These are phyloP conservation scores for Petunia axillaris DNA, from an alignment of 257 asterid genomes.

Conservation along the genomic window DNA sequence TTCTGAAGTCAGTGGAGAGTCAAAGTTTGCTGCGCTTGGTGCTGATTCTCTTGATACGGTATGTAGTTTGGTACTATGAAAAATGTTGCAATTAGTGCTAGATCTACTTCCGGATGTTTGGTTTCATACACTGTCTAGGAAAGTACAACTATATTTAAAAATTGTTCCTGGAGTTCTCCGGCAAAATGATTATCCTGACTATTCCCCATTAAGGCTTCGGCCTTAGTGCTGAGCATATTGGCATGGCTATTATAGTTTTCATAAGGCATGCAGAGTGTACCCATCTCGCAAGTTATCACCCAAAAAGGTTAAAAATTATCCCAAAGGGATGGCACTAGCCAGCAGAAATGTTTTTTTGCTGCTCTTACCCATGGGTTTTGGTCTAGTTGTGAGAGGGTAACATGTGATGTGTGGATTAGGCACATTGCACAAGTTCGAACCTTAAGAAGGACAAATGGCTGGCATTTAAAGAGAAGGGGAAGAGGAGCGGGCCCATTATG, in stretches of 20 bases:
- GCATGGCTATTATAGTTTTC: neutral
- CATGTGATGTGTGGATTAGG: too few species aligned
- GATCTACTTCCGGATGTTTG: neutral
- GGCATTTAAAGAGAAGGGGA: too few species aligned
- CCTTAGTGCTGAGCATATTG: neutral
- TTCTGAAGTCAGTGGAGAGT: conserved; percentile 60
- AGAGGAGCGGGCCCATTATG: too few species aligned
- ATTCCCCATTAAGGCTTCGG: neutral
- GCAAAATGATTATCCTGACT: neutral
- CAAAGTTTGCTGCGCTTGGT: conserved; percentile 80
- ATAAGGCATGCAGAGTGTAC: neutral
- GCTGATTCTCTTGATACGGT: conserved; percentile 99
- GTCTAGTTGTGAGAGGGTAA: too few species aligned
- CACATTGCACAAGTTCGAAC: too few species aligned
- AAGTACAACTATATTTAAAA: neutral
- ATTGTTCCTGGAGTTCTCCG: neutral
- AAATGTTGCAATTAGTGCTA: conserved; percentile 1
- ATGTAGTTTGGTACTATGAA: conserved; percentile 14
- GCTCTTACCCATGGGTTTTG: neutral
- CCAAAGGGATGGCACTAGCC: neutral
- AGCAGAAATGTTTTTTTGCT: neutral
- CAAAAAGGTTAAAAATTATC: neutral
- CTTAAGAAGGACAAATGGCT: too few species aligned
- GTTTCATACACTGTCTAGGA: neutral
- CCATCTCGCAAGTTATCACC: neutral